Base-by-base conservation (phyloP, 768 basidiomycete genomes). In the Russula compacta region DNA sequence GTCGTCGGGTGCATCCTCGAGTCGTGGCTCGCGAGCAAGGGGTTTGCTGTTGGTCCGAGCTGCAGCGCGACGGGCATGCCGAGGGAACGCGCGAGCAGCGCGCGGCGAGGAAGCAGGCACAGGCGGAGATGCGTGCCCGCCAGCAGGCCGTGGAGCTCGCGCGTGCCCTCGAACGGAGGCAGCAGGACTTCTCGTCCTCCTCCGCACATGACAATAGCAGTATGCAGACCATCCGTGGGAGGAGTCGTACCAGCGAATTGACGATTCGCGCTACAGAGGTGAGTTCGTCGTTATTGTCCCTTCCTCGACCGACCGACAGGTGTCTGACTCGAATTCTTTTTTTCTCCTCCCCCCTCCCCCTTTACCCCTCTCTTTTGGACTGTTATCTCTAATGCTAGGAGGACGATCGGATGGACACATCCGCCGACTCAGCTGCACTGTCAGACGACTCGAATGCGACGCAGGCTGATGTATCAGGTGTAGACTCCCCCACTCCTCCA, bases 1-100 rank as follows among this genome's bases (percentile, higher is more conserved):
- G 90, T 97, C 5, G 94, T 97, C 1, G 93, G 92, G 6, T 92
- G 91, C 64, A 89, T 98, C 24, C 79, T 98, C 21, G 93, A 95
- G 74, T 89, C 91, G 15, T 98, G 94, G 92, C 73, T 97, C 33
- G 87, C 87, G 6, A 85, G 86, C 66, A 88, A 89, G 69, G 93
- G 92, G 0, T 89, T 97, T 69, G 85, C 89, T 0, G 85, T 94
- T 24, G 87, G 86, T 17, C 89, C 92, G 4, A 87, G 85, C 66
- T 78, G 86, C 0, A 84, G 87, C 56, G 89, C 87, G 0, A 87
- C 83, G 2, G 88, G 88, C 1, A 72, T 84, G 62, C 86, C 85
- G 14, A 74, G 88, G 55, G 90, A 92, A 82, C 84, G 32, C 77
- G 85, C 61, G 89, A 92, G 69, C 86, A 89, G 68, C 74, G 89